Conservation (phyloP, 352 stramenopile species). For the Labyrinthula sp. region DNA sequence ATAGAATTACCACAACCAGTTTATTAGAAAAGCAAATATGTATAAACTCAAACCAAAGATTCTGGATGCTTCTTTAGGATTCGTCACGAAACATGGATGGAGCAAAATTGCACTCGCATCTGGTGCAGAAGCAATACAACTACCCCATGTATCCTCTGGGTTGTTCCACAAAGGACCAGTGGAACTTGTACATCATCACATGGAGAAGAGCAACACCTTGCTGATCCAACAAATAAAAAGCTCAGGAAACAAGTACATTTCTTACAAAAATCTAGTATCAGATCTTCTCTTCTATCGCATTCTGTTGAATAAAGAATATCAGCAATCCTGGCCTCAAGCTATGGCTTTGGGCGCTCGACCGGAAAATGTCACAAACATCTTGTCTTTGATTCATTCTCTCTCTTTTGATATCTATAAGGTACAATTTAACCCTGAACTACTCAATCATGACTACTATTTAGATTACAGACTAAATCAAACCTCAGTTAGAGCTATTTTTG, state of each 20-base stretch:
- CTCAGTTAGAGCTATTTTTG: slow-evolving; percentile 21
- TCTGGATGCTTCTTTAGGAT: slow-evolving; percentile 3
- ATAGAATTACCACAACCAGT: no score
- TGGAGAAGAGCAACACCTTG: slow-evolving; percentile 15
- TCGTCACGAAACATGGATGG: slow-evolving; percentile 22
- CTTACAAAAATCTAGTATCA: slow-evolving; percentile 10
- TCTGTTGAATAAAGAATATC: slow-evolving; percentile 11
- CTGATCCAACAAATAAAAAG: slow-evolving; percentile 8
- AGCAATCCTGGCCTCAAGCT: slow-evolving; percentile 24
- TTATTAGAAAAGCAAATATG: no score
- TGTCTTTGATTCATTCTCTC: slow-evolving; percentile 18
- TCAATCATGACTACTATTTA: slow-evolving; percentile 3
- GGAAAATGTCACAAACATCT: slow-evolving; percentile 12
- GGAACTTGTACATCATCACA: slow-evolving; percentile 23
- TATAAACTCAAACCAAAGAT: no score
- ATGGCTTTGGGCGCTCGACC: slow-evolving; percentile 21
- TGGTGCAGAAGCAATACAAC: slow-evolving; percentile 6
- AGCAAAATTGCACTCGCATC: slow-evolving; percentile 10
- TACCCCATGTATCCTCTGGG: slow-evolving; percentile 8
- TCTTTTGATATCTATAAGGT: no score
- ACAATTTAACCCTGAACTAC: slow-evolving; percentile 12
- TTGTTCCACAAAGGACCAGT: slow-evolving; percentile 11
- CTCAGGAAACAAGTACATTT: background rate
- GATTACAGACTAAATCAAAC: slow-evolving; percentile 1
- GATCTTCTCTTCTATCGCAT: slow-evolving; percentile 4